A percentile compares a stretch with the other conserved stretches of the same genome.
Conservation (phyloP, 2,329 filamentous ascomycete species). For the Tetracladium maxilliforme region DNA sequence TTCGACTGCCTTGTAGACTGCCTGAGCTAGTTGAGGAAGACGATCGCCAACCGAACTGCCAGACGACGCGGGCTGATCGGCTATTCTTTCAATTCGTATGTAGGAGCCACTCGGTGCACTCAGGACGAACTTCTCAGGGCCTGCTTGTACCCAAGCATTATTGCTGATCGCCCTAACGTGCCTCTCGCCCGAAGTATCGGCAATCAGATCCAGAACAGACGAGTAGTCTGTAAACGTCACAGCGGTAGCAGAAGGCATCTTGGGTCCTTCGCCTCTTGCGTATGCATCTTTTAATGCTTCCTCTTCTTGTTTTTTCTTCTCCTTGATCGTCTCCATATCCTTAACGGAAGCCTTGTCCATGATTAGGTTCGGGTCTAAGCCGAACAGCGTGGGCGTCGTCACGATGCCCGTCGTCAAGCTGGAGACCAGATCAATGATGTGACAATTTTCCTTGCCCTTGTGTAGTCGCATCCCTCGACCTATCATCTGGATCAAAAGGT, state of each 20-base stretch:
- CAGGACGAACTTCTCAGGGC: slow-evolving; percentile 57
- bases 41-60: too few relatives aligned
- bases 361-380: slow-evolving; percentile 70
- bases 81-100: slow-evolving; percentile 28
- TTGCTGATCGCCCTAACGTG: slow-evolving; percentile 66
- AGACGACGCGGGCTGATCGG: slow-evolving; percentile 9
- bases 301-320: slow-evolving; percentile 28
- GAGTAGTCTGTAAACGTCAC: slow-evolving; percentile 84
- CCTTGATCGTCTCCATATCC: slow-evolving; percentile 41
- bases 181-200: slow-evolving; percentile 63
- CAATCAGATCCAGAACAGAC: slow-evolving; percentile 79
- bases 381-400: slow-evolving; percentile 84
- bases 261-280: slow-evolving; percentile 3
- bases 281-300: slow-evolving; percentile 9
- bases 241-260: slow-evolving; percentile 15
- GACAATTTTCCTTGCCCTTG: slow-evolving; percentile 72
- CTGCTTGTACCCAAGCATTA: slow-evolving; percentile 71
- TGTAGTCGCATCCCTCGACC: slow-evolving; percentile 80
- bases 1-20: slow-evolving; percentile 20
- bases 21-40: slow-evolving; percentile 2
- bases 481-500: slow-evolving; percentile 94
- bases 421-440: slow-evolving; percentile 92
- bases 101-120: slow-evolving; percentile 48
- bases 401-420: slow-evolving; percentile 73
- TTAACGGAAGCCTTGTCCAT: slow-evolving; percentile 50